A percentile compares a stretch with the other conserved stretches of the same genome.
Evolutionary conservation across 2,329 filamentous ascomycete genomes (phyloP).

Genomic region (Ceratocystis alfenasii): DNA sequence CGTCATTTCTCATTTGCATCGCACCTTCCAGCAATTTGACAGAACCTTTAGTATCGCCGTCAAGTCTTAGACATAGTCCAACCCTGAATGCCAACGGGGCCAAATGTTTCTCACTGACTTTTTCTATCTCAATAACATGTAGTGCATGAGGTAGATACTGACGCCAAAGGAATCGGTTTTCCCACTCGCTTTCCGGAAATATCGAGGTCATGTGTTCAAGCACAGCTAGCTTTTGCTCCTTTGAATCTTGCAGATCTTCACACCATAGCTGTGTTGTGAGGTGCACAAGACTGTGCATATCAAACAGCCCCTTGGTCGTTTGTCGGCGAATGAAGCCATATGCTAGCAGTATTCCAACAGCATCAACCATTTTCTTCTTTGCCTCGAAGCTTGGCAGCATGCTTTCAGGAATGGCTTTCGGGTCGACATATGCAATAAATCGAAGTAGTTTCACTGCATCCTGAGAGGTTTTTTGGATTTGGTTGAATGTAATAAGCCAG

Average conservation of each 20-base stretch:
- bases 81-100: not conserved
- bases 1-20: not conserved
- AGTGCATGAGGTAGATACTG: not conserved
- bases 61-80: fast-evolving
- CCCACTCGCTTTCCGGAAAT: fast-evolving
- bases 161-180: not conserved
- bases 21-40: not conserved
- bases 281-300: not conserved
- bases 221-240: not conserved
- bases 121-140: not conserved
- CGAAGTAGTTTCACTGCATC: not conserved
- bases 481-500: not conserved
- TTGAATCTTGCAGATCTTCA: not conserved
- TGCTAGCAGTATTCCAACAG: not conserved
- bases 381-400: not conserved
- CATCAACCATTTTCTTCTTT: not conserved
- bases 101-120: fast-evolving
- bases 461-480: not conserved
- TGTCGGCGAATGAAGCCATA: not conserved
- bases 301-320: not conserved
- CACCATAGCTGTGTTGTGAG: not conserved
- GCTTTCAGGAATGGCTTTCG: not conserved
- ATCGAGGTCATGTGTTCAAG: not conserved
- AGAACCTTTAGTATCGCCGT: not conserved
- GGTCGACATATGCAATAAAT: not conserved